Evolutionary conservation across 192 early-diverging fungal genomes (phyloP).

Genomic region (Glomus cerebriforme): DNA sequence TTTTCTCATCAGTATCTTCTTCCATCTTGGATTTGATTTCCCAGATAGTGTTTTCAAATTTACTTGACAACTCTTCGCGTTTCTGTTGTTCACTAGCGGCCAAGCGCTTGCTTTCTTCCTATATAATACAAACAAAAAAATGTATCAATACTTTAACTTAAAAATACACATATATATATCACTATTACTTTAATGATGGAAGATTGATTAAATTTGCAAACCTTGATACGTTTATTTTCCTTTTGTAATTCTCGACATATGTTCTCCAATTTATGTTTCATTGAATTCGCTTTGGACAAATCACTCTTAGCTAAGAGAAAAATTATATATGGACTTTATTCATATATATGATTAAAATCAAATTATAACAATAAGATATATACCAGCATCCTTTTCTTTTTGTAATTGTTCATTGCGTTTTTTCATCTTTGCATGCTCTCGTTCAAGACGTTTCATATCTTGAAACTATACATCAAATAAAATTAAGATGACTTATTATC

Average conservation of each 20-base stretch:
- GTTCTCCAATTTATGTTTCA: conserved; percentile 59
- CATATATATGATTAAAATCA: not conserved
- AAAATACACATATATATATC: not conserved
- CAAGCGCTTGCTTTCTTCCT: conserved; percentile 55
- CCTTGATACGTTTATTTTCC: conserved; percentile 60
- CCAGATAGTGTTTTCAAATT: conserved; percentile 61
- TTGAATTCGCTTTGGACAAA: conserved; percentile 34
- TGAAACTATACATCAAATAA: conserved; percentile 49
- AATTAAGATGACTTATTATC: not conserved
- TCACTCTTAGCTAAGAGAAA: conserved; percentile 35
- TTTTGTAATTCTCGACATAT: conserved; percentile 63
- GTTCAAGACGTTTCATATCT: conserved; percentile 58
- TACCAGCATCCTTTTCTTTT: conserved; percentile 54
- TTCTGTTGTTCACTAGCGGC: conserved; percentile 52
- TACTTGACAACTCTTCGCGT: conserved; percentile 57
- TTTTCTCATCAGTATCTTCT: conserved; percentile 48
- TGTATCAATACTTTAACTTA: not conserved
- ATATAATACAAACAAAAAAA: not conserved
- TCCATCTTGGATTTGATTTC: conserved; percentile 63
- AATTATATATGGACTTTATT: not conserved
- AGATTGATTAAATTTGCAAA: conserved; percentile 10
- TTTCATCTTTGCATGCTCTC: conserved; percentile 50
- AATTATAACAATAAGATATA: not conserved
- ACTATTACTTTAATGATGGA: conserved; percentile 21
- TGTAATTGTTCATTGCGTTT: conserved; percentile 49